Evolutionary conservation across 768 basidiomycete species (phyloP).

Genomic region (Cystofilobasidium macerans): DNA sequence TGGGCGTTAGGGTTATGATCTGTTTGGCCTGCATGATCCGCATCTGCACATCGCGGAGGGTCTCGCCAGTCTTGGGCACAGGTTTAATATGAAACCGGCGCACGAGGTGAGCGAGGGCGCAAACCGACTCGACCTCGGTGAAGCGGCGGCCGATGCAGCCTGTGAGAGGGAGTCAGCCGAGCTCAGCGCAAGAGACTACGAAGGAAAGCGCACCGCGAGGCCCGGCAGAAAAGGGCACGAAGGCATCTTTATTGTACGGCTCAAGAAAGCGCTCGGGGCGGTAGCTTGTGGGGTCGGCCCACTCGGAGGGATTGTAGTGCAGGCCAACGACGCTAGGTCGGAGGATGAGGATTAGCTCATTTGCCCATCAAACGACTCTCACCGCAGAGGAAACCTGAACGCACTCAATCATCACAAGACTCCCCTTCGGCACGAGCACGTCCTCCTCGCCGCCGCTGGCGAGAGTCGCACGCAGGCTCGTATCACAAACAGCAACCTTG

Average conservation of each 20-base stretch:
- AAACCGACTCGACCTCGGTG: slow-evolving; percentile 17
- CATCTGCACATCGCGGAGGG: background rate
- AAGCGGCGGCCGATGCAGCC: slow-evolving; percentile 17
- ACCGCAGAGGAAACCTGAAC: background rate
- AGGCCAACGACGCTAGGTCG: slow-evolving; percentile 15
- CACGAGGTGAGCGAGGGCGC: slow-evolving; percentile 9
- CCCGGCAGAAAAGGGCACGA: slow-evolving; percentile 26
- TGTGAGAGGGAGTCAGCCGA: too few relatives aligned
- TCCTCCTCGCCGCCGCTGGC: slow-evolving; percentile 1
- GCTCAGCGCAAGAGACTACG: background rate
- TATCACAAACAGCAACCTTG: slow-evolving; percentile 23
- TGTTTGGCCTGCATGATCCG: slow-evolving; percentile 11
- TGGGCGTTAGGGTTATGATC: slow-evolving; percentile 18
- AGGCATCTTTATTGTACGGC: slow-evolving; percentile 28
- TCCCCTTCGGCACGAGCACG: slow-evolving; percentile 24
- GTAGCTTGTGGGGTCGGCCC: slow-evolving; percentile 27
- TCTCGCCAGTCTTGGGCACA: background rate
- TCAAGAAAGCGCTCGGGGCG: slow-evolving; percentile 29
- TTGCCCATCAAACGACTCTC: background rate
- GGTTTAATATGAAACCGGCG: slow-evolving; percentile 2
- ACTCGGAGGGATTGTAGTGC: slow-evolving; percentile 28
- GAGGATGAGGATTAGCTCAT: background rate
- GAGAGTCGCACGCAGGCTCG: slow-evolving; percentile 3
- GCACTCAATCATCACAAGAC: slow-evolving; percentile 22
- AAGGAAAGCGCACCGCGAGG: background rate